Evolutionary conservation across 441 rosid genomes (phyloP).

Genomic region (Macaranga tanarius): DNA sequence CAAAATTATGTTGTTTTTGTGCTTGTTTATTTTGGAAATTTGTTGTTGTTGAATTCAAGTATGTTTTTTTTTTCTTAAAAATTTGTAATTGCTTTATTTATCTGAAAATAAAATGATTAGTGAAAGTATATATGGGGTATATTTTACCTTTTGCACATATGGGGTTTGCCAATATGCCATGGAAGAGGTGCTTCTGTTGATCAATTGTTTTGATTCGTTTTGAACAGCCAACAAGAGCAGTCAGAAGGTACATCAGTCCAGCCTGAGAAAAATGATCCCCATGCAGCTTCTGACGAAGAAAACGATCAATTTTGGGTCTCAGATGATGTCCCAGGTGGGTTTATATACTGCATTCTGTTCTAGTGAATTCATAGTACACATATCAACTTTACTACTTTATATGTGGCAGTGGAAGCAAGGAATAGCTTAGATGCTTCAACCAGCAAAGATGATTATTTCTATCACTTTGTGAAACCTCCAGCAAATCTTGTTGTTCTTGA

Average conservation of each 20-base stretch:
- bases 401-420: slow-evolving; percentile 64
- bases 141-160: not conserved
- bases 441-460: slow-evolving; percentile 46
- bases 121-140: too few species aligned
- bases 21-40: too few species aligned
- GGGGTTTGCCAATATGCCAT: not conserved
- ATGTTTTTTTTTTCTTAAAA: too few species aligned
- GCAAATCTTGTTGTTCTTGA: slow-evolving; percentile 88
- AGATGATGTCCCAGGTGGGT: slow-evolving; percentile 69
- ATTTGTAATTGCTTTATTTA: too few species aligned
- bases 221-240: slow-evolving; percentile 58
- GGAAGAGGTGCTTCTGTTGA: not conserved
- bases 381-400: slow-evolving; percentile 17
- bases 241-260: slow-evolving; percentile 38
- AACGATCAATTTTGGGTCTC: slow-evolving; percentile 70
- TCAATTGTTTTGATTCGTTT: not conserved
- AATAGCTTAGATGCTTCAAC: slow-evolving; percentile 63
- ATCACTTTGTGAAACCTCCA: slow-evolving; percentile 79
- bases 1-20: not conserved
- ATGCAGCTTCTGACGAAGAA: slow-evolving; percentile 48
- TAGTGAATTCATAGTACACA: not conserved
- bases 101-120: too few species aligned
- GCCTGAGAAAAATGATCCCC: slow-evolving; percentile 39
- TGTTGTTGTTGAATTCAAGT: too few species aligned
- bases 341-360: slow-evolving; percentile 5